Percentiles rank a stretch among this genome's conserved stretches.
Evolutionary conservation across 768 basidiomycete genomes (phyloP).

Genomic region (Russula earlei): DNA sequence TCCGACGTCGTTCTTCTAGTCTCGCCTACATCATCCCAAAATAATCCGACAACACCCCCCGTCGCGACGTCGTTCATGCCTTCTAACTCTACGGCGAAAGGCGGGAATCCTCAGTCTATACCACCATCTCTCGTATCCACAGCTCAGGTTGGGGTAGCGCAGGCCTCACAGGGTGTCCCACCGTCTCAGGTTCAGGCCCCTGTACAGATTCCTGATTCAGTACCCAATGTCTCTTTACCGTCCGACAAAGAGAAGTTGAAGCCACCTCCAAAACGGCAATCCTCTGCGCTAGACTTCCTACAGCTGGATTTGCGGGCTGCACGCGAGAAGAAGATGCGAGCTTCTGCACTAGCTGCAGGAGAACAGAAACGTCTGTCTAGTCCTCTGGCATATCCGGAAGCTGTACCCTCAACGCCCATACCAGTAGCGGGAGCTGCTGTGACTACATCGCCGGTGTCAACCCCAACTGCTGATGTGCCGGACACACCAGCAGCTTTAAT

Average conservation of each 20-base stretch:
- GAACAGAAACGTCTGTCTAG: not conserved
- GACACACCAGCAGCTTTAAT: not conserved
- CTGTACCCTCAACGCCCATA: not conserved
- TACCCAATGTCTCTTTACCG: not conserved
- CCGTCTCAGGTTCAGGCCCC: not conserved
- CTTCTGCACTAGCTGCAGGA: not conserved
- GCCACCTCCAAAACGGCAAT: not conserved
- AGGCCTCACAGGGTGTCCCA: not conserved
- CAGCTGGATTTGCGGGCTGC: slow-evolving; percentile 8
- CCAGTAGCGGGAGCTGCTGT: not conserved
- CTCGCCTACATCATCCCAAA: not conserved
- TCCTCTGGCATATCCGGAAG: not conserved
- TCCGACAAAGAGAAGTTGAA: not conserved
- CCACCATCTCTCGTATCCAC: not conserved
- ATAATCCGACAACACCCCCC: not conserved
- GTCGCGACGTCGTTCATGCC: not conserved
- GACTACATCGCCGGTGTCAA: not conserved
- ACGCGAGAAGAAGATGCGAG: slow-evolving; percentile 5
- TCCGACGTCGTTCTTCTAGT: not conserved
- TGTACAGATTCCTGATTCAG: not conserved
- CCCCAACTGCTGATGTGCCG: not conserved
- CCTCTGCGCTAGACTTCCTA: slow-evolving; percentile 8
- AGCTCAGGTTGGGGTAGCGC: not conserved
- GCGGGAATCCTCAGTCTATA: not conserved
- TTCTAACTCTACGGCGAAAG: not conserved